Evolutionary conservation across 176 grass and related monocot species (phyloP), one percentile per base, ranked within the genome.

Genomic region (Oryza longistaminata): DNA sequence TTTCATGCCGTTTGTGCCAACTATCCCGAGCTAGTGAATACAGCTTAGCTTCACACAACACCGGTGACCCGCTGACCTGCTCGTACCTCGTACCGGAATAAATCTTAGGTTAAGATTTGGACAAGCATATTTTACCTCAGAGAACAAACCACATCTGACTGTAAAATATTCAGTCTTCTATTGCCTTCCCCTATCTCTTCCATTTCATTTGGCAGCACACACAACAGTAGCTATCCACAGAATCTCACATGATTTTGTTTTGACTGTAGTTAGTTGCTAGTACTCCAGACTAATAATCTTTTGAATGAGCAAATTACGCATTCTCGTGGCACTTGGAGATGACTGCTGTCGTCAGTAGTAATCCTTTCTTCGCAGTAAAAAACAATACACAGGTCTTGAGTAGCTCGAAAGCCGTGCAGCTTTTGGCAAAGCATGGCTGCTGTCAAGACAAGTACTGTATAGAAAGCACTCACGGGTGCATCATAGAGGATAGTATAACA

Each of bases 381-480:
- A 79, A 79, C 48, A 71, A 49, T 7, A 45, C 48, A 64, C 52
- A 60, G 53, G 53, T 79, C 84, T 64, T 33, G 26, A 42, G 42
- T 64, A 65, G 44, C 89, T 91, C 71, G 62, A 83, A 61, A 78
- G 4, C 14, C 42, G 88, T 61, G 74, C 67, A 48, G 58, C 62
- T 90, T 89, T 86, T 90, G 84, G 86, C 88, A 33, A 50, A 66
- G 73, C 83, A 73, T 82, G 44, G 27, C 68, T 82, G 66, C 77
- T 87, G 70, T 61, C 46, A 68, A 68, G 81, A 73, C 22, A 2
- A 29, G 29, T 29, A 31, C 29, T 31, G 66, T 77, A 46, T 73
- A 66, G 27, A 77, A 55, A 86, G 66, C 52, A 86, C 43, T 90
- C 88, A 90, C 88, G 83, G 88, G 78, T 82, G 78, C 77, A 70